Percentiles rank a stretch among this genome's conserved stretches.
phyloP scores from a whole-genome alignment of 225 moss, liverwort and hornwort genomes.

The Polytrichum formosum region DNA sequence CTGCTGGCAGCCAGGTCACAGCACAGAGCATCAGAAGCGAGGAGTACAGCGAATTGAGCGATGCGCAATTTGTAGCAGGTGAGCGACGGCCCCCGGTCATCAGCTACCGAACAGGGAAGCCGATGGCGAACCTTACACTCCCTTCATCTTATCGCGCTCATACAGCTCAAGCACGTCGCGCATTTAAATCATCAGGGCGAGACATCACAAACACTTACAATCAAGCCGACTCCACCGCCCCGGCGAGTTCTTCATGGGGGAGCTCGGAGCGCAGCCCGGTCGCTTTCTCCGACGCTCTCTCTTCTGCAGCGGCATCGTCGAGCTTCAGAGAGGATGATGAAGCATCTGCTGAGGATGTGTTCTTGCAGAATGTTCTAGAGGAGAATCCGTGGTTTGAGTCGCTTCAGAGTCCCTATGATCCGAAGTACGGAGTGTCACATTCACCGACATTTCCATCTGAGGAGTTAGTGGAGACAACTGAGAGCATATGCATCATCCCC shows the following conservation, averaged over 20 bases:
- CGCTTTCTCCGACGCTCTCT: conserved; percentile 2
- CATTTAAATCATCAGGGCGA: too few relatives aligned
- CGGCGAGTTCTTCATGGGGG: not conserved
- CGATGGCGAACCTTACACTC: conserved; percentile 17
- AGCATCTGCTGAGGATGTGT: conserved; percentile 14
- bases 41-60: not conserved
- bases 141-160: conserved; percentile 23
- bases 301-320: not conserved
- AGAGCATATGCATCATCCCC: not conserved
- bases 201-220: not conserved
- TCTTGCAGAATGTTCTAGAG: conserved; percentile 21
- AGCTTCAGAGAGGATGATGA: conserved; percentile 23
- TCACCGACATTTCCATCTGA: not conserved
- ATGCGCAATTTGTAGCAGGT: not conserved
- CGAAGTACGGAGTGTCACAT: not conserved
- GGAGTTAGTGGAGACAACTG: conserved; percentile 1
- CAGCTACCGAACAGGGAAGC: conserved; percentile 45
- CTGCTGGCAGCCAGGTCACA: not conserved
- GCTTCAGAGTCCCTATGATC: not conserved
- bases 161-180: not conserved
- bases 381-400: conserved; percentile 15
- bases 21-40: not conserved
- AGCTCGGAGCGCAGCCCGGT: not conserved
- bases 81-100: conserved; percentile 21
- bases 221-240: too few relatives aligned